These are phyloP conservation scores for Boletus pseudo-olivaceus DNA, from an alignment of 768 basidiomycete genomes.

Conservation along the genomic window DNA sequence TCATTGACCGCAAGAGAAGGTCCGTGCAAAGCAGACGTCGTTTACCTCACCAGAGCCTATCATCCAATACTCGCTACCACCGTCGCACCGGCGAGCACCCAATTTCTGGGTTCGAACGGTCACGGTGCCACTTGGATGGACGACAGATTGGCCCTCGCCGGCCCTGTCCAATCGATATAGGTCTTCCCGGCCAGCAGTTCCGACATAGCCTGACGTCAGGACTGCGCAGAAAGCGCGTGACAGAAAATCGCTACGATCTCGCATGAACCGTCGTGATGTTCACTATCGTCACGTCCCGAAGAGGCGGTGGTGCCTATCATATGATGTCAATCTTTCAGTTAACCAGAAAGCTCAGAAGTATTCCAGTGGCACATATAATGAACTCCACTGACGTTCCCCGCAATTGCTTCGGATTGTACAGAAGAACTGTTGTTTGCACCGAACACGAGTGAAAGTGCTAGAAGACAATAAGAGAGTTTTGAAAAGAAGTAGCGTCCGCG, in stretches of 20 bases:
- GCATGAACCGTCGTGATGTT: constrained; percentile 1
- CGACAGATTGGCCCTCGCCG: background rate
- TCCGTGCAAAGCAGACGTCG: background rate
- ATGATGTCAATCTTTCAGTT: constrained; percentile 24
- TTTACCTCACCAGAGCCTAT: background rate
- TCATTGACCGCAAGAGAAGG: background rate
- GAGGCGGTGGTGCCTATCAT: constrained; percentile 18
- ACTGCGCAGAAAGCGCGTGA: constrained; percentile 18
- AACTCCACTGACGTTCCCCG: constrained; percentile 14
- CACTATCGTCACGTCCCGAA: constrained; percentile 7
- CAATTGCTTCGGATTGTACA: constrained; percentile 6
- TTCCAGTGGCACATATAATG: constrained; percentile 8
- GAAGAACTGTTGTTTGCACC: background rate
- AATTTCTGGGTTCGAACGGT: background rate
- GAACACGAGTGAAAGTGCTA: constrained; percentile 4
- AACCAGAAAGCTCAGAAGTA: constrained; percentile 13
- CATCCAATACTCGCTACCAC: background rate
- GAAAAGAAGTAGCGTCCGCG: constrained; percentile 4
- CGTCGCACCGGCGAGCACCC: background rate
- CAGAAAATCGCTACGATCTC: constrained; percentile 8
- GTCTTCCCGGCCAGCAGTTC: background rate
- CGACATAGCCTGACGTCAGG: constrained; percentile 25
- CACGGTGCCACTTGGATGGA: background rate
- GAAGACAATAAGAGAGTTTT: constrained; percentile 8
- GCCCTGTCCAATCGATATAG: background rate